Percentiles rank a stretch among this genome's conserved stretches.
These are phyloP conservation scores for Pyrenophora tritici-repentis DNA, from an alignment of 2,329 filamentous ascomycete species.

Conservation along the genomic window DNA sequence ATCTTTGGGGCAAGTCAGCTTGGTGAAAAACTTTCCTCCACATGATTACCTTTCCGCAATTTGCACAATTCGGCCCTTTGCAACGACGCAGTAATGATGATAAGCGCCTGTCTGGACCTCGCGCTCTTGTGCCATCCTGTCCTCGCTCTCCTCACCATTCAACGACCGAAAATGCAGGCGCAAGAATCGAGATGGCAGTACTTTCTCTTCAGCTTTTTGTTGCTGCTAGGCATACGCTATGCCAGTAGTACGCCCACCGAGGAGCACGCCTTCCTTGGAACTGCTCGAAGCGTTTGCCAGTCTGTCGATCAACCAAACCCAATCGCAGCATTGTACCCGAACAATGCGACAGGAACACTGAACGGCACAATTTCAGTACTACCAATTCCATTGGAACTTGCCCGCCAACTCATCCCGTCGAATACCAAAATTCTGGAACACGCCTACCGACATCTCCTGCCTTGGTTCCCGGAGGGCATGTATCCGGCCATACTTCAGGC, in stretches of 20 bases:
- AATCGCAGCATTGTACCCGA: conserved; percentile 54
- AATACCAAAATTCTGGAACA: conserved; percentile 57
- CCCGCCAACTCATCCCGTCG: conserved; percentile 55
- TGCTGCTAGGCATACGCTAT: conserved; percentile 34
- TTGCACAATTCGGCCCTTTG: conserved; percentile 2
- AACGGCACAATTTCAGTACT: conserved; percentile 60
- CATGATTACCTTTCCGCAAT: conserved; percentile 3
- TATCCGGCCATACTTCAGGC: conserved; percentile 60
- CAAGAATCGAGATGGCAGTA: conserved; percentile 33
- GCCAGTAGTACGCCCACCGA: conserved; percentile 20
- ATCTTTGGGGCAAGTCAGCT: not conserved
- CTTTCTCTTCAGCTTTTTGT: conserved; percentile 34
- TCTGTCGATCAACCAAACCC: conserved; percentile 53
- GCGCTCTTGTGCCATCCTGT: conserved; percentile 41
- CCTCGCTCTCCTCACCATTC: conserved; percentile 35
- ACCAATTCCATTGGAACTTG: conserved; percentile 56
- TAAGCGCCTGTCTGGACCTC: conserved; percentile 36
- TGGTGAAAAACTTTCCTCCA: conserved; percentile 6
- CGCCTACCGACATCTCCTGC: conserved; percentile 56
- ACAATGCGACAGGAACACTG: conserved; percentile 57
- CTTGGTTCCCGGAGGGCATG: conserved; percentile 56
- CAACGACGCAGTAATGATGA: conserved; percentile 19
- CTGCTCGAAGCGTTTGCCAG: conserved; percentile 22
- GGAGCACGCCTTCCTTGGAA: not conserved
- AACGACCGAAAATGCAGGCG: conserved; percentile 32